Base-by-base conservation (phyloP, 257 asterid genomes). In the Gentiana dahurica region DNA sequence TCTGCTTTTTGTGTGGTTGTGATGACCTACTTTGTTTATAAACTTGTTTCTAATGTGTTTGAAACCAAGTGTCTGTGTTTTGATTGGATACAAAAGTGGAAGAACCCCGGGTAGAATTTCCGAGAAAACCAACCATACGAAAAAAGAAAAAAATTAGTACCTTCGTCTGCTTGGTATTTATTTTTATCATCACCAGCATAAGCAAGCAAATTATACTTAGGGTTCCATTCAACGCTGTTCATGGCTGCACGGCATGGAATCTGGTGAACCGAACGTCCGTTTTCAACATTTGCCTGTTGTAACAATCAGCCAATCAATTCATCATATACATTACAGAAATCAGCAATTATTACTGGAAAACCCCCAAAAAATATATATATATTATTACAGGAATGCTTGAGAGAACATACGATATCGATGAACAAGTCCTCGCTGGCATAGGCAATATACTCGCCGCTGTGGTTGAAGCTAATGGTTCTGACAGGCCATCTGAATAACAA, bases 171-270 rank as follows among this genome's bases (percentile, higher is more conserved):
- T 68, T 75, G 90, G 73, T 92, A 88, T 62, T 92, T 88, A 69
- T 92, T 92, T 69, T 88, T 88, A 67, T 92, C 99, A 64, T 92
- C 99, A 61, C 99, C 97, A 36, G 99, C 99, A 71, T 83, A 89
- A 43, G 99, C 99, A 56, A 92, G 97, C 56, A 92, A 67, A 79
- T 88, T 85, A 68, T 61, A 68, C 70, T 80, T 88, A 15, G 99
- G 99, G 73, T 92, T 85, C 99, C 99, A 85, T 57, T 92, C 99
- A 61, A 88, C 99, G 33, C 99, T 92, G 77, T 92, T 88, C 99
- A 92, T 92, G 69, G 95, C 95, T 53, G 94, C 97, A 34, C 95
- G 92, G 13, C 97, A 88, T 51, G 95, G 90, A 63, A 92, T 92
- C 61, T 92, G 98, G 75, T 85, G 87, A 72, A 83, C 80, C 38